These are phyloP conservation scores for Colletotrichum euphorbiae DNA, from an alignment of 2,329 filamentous ascomycete genomes.

Conservation along the genomic window DNA sequence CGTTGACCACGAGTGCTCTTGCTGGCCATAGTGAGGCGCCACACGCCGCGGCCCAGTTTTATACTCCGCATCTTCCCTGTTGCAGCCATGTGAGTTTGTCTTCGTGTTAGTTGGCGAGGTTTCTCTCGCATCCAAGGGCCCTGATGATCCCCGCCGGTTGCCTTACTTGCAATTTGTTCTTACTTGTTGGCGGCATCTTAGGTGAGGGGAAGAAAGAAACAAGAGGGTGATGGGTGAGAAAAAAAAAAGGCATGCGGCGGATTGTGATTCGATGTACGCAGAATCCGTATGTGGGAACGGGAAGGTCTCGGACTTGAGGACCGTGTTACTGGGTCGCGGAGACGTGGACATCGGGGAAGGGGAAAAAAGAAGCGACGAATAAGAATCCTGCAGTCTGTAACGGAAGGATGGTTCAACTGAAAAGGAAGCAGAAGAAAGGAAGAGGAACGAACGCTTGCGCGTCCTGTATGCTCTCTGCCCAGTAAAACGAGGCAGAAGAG, in stretches of 20 bases:
- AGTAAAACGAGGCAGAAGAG: background rate
- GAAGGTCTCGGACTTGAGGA: conserved; percentile 9
- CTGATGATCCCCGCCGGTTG: conserved; percentile 13
- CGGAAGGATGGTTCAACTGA: conserved; percentile 5
- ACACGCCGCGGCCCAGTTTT: conserved; percentile 7
- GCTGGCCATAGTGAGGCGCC: conserved; percentile 9
- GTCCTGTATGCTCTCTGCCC: background rate
- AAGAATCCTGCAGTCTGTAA: background rate
- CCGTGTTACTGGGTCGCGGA: conserved; percentile 20
- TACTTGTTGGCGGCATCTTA: background rate
- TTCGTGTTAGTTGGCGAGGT: conserved; percentile 13
- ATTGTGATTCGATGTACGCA: background rate
- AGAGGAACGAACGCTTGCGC: conserved; percentile 9
- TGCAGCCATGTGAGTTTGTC: conserved; percentile 12
- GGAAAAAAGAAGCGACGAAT: conserved; percentile 7
- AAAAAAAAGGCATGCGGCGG: conserved; percentile 1
- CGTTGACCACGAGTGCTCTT: conserved; percentile 10
- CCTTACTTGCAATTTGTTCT: conserved; percentile 7
- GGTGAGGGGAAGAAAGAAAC: conserved; percentile 10
- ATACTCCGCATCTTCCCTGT: conserved; percentile 17
- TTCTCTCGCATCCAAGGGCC: conserved; percentile 30
- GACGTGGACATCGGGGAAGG: background rate
- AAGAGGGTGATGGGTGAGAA: background rate
- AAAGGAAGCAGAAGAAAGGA: conserved; percentile 22
- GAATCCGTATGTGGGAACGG: background rate